Base-by-base conservation (phyloP, 2,329 filamentous ascomycete species). In the Colletotrichum melonis region DNA sequence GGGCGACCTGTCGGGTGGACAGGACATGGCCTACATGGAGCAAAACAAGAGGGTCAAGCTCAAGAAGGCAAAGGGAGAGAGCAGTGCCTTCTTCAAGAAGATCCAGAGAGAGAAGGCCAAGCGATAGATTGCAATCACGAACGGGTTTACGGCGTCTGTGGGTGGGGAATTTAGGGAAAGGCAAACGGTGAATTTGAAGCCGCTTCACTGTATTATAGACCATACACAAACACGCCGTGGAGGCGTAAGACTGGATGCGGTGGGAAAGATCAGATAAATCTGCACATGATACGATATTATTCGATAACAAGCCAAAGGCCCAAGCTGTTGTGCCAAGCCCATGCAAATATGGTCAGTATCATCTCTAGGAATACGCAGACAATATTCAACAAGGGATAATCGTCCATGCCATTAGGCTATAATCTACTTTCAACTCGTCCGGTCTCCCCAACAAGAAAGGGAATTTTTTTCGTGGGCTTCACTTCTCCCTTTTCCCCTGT, bases 11-110 rank as follows among this genome's bases (percentile, higher is more conserved):
- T 95, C 94, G 68, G 97, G 97, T 70, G 97, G 95, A 0, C 94
- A 97, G 80, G 94, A 97, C 80, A 98, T 99, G 97, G 95, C 96
- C n/a, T 98, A 96, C 81, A 91, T 95, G 69, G 94, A 96, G 82
- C 92, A 94, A 83, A 95, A 94, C 82, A 93, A 92, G 86, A 91
- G 88, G 77, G 87, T 88, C 76, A 94, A 94, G 79, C 67, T 75
- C 19, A 92, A 91, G 84, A 86, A 88, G 75, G 82, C 92, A 78
- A 92, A 92, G 85, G 89, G 91, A 79, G 90, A 90, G 78, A 89
- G 89, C 76, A 88, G 84, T 77, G 83, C 88, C 1, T 90, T 93
- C 79, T 93, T 93, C 82, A 91, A 89, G 82, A 93, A 93, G 81
- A 83, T 93, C 73, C 85, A 88, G 72, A 85, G 91, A 63, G 91